Conservation (phyloP, 108 stramenopile genomes). For the Seminavis robusta region DNA sequence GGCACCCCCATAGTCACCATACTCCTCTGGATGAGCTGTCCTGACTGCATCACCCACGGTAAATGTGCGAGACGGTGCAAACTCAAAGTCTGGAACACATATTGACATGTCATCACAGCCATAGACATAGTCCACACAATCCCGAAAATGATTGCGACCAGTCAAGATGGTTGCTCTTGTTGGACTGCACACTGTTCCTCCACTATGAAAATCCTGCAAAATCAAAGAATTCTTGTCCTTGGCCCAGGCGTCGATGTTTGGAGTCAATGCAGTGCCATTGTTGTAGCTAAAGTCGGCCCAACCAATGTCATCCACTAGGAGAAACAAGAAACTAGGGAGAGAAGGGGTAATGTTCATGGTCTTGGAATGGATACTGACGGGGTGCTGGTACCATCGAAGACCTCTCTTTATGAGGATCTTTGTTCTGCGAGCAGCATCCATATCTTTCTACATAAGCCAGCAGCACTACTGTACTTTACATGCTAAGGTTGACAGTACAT, state of each 20-base stretch:
- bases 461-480: no score
- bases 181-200: constrained; percentile 32
- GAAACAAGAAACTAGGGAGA: constrained; percentile 28
- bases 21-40: constrained; percentile 7
- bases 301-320: constrained; percentile 40
- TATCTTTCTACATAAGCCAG: no score
- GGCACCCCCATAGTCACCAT: constrained; percentile 1
- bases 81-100: constrained; percentile 19
- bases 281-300: constrained; percentile 42
- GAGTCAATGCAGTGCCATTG: constrained; percentile 32
- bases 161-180: constrained; percentile 34
- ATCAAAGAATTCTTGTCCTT: constrained; percentile 1
- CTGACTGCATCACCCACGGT: constrained; percentile 27
- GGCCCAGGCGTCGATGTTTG: constrained; percentile 35
- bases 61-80: constrained; percentile 26
- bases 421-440: no score
- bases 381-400: no score
- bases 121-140: constrained; percentile 41
- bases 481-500: no score
- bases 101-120: constrained; percentile 20
- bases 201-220: constrained; percentile 29
- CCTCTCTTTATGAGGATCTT: no score
- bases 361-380: no score
- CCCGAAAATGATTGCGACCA: constrained; percentile 32
- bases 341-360: constrained; percentile 10